These are phyloP conservation scores for Rubia peregrina DNA, from an alignment of 305 asterid species.

Conservation along the genomic window DNA sequence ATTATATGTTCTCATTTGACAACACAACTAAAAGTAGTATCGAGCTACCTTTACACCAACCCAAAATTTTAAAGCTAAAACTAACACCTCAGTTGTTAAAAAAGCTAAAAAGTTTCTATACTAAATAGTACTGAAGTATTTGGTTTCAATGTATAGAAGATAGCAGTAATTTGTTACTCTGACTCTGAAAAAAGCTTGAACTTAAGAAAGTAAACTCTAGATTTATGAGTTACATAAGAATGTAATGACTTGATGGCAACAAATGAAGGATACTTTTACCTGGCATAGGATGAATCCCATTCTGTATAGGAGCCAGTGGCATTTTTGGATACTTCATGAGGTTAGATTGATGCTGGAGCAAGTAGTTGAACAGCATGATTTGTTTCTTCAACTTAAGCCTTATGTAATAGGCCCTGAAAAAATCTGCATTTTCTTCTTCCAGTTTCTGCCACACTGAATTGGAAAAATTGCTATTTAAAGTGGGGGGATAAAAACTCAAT, in stretches of 20 bases:
- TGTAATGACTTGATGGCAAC: background rate
- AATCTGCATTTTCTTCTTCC: conserved; percentile 39
- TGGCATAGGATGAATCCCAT: conserved; percentile 71
- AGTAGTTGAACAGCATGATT: conserved; percentile 79
- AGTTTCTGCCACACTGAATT: conserved; percentile 70
- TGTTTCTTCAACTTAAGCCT: conserved; percentile 67
- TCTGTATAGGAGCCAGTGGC: conserved; percentile 44
- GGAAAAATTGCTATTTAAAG: conserved; percentile 10
- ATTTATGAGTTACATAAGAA: background rate
- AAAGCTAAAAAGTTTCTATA: background rate
- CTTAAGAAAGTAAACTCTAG: background rate
- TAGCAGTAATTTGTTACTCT: too few species aligned
- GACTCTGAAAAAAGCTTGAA: too few species aligned
- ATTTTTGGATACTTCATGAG: conserved; percentile 75
- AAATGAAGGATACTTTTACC: conserved; percentile 36
- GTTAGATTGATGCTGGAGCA: conserved; percentile 79
- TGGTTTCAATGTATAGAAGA: too few species aligned
- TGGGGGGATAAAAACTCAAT: conserved; percentile 10
- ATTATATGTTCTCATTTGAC: background rate
- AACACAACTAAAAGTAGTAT: background rate
- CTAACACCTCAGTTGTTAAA: background rate
- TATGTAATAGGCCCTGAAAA: conserved; percentile 37
- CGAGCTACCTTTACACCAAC: background rate
- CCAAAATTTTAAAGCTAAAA: background rate
- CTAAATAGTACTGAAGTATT: background rate